Evolutionary conservation across 1,284 basidiomycete species (phyloP).

Genomic region (Ceratobasidium sp.): DNA sequence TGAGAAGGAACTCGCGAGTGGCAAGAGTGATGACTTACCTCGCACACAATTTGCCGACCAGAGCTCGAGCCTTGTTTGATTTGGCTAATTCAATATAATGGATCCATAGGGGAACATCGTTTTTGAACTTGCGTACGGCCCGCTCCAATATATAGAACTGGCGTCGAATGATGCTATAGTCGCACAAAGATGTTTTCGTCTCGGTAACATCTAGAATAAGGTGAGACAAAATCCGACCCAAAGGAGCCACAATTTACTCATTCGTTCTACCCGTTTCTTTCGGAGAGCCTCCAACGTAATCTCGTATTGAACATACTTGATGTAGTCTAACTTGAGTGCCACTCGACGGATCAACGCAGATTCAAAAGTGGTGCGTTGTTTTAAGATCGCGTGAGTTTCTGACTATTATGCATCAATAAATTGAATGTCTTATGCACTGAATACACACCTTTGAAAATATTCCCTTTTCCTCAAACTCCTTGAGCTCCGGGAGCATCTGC

Average conservation of each 20-base stretch:
- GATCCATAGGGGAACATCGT: slow-evolving; percentile 88
- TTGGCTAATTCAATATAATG: slow-evolving; percentile 90
- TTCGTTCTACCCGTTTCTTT: slow-evolving; percentile 76
- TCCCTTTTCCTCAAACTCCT: slow-evolving; percentile 89
- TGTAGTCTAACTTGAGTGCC: slow-evolving; percentile 88
- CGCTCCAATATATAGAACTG: slow-evolving; percentile 94
- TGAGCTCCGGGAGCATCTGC: slow-evolving; percentile 96
- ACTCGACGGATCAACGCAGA: slow-evolving; percentile 84
- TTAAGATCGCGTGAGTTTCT: slow-evolving; percentile 89
- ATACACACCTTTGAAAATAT: slow-evolving; percentile 85
- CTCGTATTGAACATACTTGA: slow-evolving; percentile 94
- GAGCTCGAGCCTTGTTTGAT: slow-evolving; percentile 80
- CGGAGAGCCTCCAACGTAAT: slow-evolving; percentile 87
- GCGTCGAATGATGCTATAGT: slow-evolving; percentile 83
- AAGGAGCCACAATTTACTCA: slow-evolving; percentile 68
- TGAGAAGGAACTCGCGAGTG: neutral
- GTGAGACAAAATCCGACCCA: neutral
- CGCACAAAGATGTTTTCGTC: slow-evolving; percentile 76
- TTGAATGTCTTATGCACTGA: slow-evolving; percentile 15
- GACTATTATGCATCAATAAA: slow-evolving; percentile 60
- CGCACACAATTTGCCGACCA: slow-evolving; percentile 83
- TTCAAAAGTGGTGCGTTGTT: slow-evolving; percentile 87
- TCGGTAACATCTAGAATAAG: slow-evolving; percentile 63
- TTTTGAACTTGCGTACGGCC: slow-evolving; percentile 89
- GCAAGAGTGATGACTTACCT: slow-evolving; percentile 62